These are phyloP conservation scores for Phyllosticta paracitricarpa DNA, from an alignment of 2,329 filamentous ascomycete species.

Conservation along the genomic window DNA sequence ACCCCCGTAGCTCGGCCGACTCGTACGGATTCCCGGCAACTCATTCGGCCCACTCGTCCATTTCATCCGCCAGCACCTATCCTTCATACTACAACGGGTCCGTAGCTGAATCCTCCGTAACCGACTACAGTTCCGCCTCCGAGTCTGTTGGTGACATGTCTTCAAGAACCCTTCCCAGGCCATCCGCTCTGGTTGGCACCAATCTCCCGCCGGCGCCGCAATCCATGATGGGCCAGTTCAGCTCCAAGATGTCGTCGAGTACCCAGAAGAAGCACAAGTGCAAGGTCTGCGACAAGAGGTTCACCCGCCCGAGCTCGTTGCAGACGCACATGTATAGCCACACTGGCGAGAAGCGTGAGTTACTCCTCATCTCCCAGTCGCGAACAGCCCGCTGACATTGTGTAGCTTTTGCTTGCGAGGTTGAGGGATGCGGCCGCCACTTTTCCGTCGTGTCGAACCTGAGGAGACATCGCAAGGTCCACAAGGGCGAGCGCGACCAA, in stretches of 20 bases:
- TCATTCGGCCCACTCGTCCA: slow-evolving; percentile 79
- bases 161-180: slow-evolving; percentile 74
- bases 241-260: slow-evolving; percentile 88
- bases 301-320: slow-evolving; percentile 85
- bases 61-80: slow-evolving; percentile 73
- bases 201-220: slow-evolving; percentile 73
- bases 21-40: slow-evolving; percentile 85
- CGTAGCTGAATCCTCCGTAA: slow-evolving; percentile 68
- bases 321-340: slow-evolving; percentile 99
- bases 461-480: slow-evolving; percentile 88
- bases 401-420: slow-evolving; percentile 83
- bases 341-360: slow-evolving; percentile 94
- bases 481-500: slow-evolving; percentile 59
- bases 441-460: slow-evolving; percentile 97
- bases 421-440: slow-evolving; percentile 87
- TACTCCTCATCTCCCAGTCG: background rate
- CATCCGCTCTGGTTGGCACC: slow-evolving; percentile 50
- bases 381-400: slow-evolving; percentile 12
- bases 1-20: slow-evolving; percentile 62
- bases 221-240: slow-evolving; percentile 98
- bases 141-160: slow-evolving; percentile 71
- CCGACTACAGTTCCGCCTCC: slow-evolving; percentile 87
- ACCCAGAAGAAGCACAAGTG: slow-evolving; percentile 99
- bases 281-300: slow-evolving; percentile 97
- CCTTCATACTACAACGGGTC: slow-evolving; percentile 78